Base-by-base conservation (phyloP, 2,329 filamentous ascomycete genomes). In the Teratosphaeria pseudoeucalypti region DNA sequence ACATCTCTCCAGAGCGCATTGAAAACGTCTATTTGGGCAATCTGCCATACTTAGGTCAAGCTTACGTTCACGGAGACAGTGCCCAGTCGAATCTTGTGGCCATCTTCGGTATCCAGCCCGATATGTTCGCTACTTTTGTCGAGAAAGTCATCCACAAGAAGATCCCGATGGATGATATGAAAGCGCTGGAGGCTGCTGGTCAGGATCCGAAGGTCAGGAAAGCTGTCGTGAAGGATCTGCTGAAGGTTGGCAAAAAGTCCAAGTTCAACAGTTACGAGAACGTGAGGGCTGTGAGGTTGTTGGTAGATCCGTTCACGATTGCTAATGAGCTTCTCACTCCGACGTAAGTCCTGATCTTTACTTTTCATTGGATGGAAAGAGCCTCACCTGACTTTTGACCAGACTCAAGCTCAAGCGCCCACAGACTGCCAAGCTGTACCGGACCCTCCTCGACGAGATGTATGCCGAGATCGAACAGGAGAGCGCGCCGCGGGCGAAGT, bases 1-100 rank as follows among this genome's bases (percentile, higher is more conserved):
- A 99, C 77, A 90, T 99, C 69, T 96, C 92, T 1, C 94, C 94
- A 14, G 94, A 99, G 78, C 89, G 92, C 60, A 90, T 99, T 71
- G 94, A 99, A 79, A 96, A 96, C 73, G 88, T 96, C 39, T 95
- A 92, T 74, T 80, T 95, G 63, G 90, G 88, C 63, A 91, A 88
- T 76, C 86, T 86, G 63, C 87, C 84, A 64, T 85, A 92, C 66
- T 77, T 97, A 29, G 83, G 85, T 26, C 87, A 88, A 70, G 91
- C 87, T 2, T 96, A 90, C 71, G 89, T 97, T 29, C 92, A 99
- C 76, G 94, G 94, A 49, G 92, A 97, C 72, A 85, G 85, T 62
- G 82, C 87, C 62, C 86, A 97, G 78, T 86, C 89, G 0, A 85
- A 82, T 71, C 81, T 97, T 10, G 91, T 99, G 0, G 91, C 80